Evolutionary conservation across 2,329 filamentous ascomycete species (phyloP).

Genomic region (Corniculantispora saksenae): DNA sequence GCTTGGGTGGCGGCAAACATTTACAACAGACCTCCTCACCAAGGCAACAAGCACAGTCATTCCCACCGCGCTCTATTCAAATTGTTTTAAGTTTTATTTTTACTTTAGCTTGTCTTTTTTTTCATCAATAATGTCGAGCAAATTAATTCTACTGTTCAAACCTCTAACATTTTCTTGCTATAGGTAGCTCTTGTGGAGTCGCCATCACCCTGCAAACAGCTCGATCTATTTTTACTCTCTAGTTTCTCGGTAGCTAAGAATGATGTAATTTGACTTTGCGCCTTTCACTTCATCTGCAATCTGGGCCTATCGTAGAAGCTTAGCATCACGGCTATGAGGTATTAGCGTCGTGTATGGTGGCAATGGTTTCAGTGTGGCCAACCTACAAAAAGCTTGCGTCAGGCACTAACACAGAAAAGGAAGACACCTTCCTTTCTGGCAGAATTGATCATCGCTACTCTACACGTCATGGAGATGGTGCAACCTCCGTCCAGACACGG

Average conservation of each 20-base stretch:
- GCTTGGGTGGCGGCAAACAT: too few relatives aligned
- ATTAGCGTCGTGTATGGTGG: neutral
- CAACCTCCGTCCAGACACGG: neutral
- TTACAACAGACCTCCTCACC: too few relatives aligned
- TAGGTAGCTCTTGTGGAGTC: neutral
- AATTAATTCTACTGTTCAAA: neutral
- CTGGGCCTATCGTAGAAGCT: neutral
- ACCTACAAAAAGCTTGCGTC: neutral
- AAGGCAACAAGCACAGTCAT: too few relatives aligned
- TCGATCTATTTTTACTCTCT: neutral
- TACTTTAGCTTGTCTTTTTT: too few relatives aligned
- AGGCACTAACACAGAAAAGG: neutral
- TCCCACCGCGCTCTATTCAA: too few relatives aligned
- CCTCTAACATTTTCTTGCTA: neutral
- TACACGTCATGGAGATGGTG: neutral
- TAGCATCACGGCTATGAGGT: neutral
- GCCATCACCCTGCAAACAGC: neutral
- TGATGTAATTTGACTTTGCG: neutral
- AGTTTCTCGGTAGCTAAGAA: neutral
- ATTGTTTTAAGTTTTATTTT: too few relatives aligned
- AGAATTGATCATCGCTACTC: neutral
- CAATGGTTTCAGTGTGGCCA: neutral
- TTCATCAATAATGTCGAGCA: too few relatives aligned
- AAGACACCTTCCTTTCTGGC: neutral
- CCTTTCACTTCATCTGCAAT: neutral